Percentiles rank a stretch among this genome's conserved stretches.
Conservation (phyloP, 106 monocot species). For the Allium cepa region DNA sequence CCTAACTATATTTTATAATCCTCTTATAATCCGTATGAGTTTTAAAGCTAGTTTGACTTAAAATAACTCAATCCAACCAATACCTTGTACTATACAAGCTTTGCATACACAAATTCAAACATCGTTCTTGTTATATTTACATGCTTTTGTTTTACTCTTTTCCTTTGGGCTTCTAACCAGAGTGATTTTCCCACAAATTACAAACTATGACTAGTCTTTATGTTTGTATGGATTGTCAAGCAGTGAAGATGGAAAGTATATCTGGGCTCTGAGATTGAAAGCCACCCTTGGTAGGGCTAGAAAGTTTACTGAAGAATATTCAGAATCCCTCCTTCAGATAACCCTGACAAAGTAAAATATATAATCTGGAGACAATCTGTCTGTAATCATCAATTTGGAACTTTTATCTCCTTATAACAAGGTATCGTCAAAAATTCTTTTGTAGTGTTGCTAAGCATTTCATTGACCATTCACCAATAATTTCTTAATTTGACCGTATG, state of each 20-base stretch:
- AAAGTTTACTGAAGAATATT: constrained; percentile 82
- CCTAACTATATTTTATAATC: too few relatives aligned
- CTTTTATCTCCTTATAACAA: neutral
- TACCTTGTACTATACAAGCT: too few relatives aligned
- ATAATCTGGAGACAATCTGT: too few relatives aligned
- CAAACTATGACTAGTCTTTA: too few relatives aligned
- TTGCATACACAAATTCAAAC: neutral
- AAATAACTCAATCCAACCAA: too few relatives aligned
- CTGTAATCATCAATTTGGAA: neutral
- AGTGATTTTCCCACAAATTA: too few relatives aligned
- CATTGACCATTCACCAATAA: neutral
- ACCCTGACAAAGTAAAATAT: constrained; percentile 85
- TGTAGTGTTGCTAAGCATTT: neutral
- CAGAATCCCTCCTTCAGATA: constrained; percentile 74
- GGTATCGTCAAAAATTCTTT: neutral
- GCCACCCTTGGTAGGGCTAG: constrained; percentile 89
- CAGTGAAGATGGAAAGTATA: constrained; percentile 70
- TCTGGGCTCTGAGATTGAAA: constrained; percentile 84
- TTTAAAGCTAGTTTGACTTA: neutral
- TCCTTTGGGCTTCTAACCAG: too few relatives aligned
- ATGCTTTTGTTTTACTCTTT: too few relatives aligned
- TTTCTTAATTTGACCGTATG: too few relatives aligned
- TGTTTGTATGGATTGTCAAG: constrained; percentile 17
- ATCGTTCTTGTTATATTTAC: neutral
- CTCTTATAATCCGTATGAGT: neutral